phyloP scores from a whole-genome alignment of 1,139 yeast genomes.

The Yamadazyma jaroonii region DNA sequence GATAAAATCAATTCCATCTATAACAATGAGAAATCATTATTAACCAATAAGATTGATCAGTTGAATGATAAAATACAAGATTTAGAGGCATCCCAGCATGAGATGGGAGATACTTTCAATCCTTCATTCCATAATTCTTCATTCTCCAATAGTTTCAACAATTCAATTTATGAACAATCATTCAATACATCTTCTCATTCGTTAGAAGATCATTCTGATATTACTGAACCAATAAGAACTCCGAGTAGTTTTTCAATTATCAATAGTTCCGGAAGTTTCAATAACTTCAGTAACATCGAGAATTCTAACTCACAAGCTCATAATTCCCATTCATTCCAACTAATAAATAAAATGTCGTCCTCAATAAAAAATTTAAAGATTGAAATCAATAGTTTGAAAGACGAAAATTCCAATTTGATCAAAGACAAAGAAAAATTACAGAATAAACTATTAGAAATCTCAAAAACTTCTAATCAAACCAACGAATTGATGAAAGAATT shows the following conservation, averaged over 20 bases:
- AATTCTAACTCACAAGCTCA: neutral
- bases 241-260: slow-evolving; percentile 2
- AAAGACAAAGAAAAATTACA: slow-evolving; percentile 66
- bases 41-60: slow-evolving; percentile 25
- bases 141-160: slow-evolving; percentile 1
- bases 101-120: neutral
- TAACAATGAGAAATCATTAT: slow-evolving; percentile 28
- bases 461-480: slow-evolving; percentile 13
- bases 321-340: slow-evolving; percentile 37
- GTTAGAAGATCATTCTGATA: slow-evolving; percentile 7
- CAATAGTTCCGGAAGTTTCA: neutral
- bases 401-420: slow-evolving; percentile 54
- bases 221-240: slow-evolving; percentile 4
- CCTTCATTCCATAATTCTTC: neutral
- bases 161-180: slow-evolving; percentile 14
- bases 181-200: slow-evolving; percentile 9
- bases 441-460: slow-evolving; percentile 50
- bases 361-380: slow-evolving; percentile 78
- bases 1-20: slow-evolving; percentile 20
- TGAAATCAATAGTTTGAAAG: slow-evolving; percentile 64
- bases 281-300: neutral
- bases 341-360: slow-evolving; percentile 69
- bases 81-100: neutral
- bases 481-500: slow-evolving; percentile 50
- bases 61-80: slow-evolving; percentile 18